Conservation (phyloP, 106 monocot species). For the Acorus calamus region DNA sequence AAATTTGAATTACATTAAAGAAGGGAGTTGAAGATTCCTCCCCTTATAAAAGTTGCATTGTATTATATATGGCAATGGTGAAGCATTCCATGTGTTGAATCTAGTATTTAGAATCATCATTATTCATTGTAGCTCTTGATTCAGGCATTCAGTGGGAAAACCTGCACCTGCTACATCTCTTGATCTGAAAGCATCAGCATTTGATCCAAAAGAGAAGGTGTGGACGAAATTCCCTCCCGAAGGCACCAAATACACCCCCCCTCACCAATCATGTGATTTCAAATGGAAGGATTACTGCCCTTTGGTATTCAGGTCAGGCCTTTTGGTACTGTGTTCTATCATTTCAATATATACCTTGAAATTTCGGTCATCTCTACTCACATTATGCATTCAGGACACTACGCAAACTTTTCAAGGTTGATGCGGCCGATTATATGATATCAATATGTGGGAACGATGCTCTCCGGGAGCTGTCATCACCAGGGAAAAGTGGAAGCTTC, state of each 20-base stretch:
- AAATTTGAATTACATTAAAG: too few relatives aligned
- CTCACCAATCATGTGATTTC: constrained; percentile 78
- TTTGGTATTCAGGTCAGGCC: constrained; percentile 64
- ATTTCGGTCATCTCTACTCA: too few relatives aligned
- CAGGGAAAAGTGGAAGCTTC: constrained; percentile 97
- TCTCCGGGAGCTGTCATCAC: constrained; percentile 86
- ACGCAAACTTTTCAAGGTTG: constrained; percentile 78
- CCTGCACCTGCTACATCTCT: constrained; percentile 18
- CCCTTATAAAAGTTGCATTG: too few relatives aligned
- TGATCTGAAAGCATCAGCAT: constrained; percentile 72
- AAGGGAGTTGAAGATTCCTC: too few relatives aligned
- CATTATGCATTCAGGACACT: constrained; percentile 40
- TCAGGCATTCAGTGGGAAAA: constrained; percentile 74
- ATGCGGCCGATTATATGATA: constrained; percentile 91
- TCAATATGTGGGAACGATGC: constrained; percentile 93
- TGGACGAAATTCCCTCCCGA: constrained; percentile 89
- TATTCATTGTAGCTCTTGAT: too few relatives aligned
- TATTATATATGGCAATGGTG: too few relatives aligned
- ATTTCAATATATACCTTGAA: too few relatives aligned
- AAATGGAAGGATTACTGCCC: constrained; percentile 97
- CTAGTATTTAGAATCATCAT: too few relatives aligned
- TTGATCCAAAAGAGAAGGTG: constrained; percentile 79
- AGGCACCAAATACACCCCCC: constrained; percentile 77
- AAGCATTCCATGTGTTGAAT: too few relatives aligned
- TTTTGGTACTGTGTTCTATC: too few relatives aligned